These are phyloP conservation scores for Colletotrichum lentis DNA, from an alignment of 2,329 filamentous ascomycete genomes.

Conservation along the genomic window DNA sequence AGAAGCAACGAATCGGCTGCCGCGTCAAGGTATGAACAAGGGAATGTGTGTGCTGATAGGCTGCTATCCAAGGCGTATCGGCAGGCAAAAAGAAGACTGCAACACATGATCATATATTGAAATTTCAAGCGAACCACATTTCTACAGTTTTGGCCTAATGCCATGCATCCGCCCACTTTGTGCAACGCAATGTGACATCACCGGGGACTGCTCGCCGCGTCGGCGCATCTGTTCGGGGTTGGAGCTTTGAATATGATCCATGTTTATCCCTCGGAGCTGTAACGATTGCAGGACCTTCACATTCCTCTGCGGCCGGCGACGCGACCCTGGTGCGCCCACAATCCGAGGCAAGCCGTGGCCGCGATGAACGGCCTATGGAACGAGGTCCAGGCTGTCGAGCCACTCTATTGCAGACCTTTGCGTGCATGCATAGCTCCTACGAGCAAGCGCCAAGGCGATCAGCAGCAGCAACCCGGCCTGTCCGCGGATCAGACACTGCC, in stretches of 20 bases:
- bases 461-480: not conserved
- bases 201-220: not conserved
- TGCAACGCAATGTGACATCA: constrained; percentile 24
- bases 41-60: constrained; percentile 46
- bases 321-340: constrained; percentile 14
- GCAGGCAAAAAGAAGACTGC: constrained; percentile 51
- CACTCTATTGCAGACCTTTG: not conserved
- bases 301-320: constrained; percentile 21
- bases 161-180: constrained; percentile 4
- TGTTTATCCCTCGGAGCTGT: not conserved
- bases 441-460: constrained; percentile 13
- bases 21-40: constrained; percentile 2
- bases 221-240: not conserved
- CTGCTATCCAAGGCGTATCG: constrained; percentile 53
- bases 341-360: constrained; percentile 3
- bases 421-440: not conserved
- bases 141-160: not conserved
- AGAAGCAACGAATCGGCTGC: constrained; percentile 27
- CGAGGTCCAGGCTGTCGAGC: constrained; percentile 20
- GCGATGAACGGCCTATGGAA: constrained; percentile 8
- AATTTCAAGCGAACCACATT: constrained; percentile 30
- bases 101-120: constrained; percentile 37
- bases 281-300: constrained; percentile 19
- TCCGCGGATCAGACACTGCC: constrained; percentile 7
- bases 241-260: not conserved